phyloP scores from a whole-genome alignment of 345 rosid species.

The Aquilaria yunnanensis region DNA sequence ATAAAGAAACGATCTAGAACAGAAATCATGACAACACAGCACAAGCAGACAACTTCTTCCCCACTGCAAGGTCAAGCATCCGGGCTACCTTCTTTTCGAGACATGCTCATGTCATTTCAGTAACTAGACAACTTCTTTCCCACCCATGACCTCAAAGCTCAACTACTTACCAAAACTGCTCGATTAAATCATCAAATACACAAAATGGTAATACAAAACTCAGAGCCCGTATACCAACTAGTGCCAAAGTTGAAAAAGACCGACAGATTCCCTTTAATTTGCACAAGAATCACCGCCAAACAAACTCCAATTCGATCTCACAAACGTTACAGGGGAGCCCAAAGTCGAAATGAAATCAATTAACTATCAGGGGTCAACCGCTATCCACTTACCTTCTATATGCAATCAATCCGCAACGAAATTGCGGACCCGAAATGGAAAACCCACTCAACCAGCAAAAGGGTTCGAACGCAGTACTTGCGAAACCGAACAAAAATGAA shows the following conservation, averaged over 20 bases:
- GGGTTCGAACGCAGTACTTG: background rate
- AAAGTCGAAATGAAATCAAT: background rate
- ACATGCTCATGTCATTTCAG: background rate
- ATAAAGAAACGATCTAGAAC: background rate
- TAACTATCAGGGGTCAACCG: background rate
- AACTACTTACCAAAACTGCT: conserved; percentile 1
- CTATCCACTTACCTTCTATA: conserved; percentile 6
- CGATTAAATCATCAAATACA: background rate
- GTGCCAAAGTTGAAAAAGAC: background rate
- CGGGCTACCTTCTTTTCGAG: background rate
- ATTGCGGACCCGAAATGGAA: background rate
- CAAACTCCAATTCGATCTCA: background rate
- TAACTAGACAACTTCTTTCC: background rate
- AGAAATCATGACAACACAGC: conserved; percentile 6
- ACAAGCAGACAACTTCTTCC: conserved; percentile 7
- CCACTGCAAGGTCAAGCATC: conserved; percentile 1
- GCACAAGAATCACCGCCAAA: background rate
- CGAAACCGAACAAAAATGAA: conserved; percentile 1
- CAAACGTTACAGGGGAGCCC: too few relatives aligned
- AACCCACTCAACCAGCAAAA: conserved; percentile 6
- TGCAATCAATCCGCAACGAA: background rate
- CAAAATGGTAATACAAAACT: background rate
- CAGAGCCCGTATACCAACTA: background rate
- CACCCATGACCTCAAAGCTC: background rate
- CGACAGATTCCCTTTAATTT: background rate